A percentile compares a stretch with the other conserved stretches of the same genome.
Conservation (phyloP, 2,329 filamentous ascomycete species). For the Penicillium sclerotigenum region DNA sequence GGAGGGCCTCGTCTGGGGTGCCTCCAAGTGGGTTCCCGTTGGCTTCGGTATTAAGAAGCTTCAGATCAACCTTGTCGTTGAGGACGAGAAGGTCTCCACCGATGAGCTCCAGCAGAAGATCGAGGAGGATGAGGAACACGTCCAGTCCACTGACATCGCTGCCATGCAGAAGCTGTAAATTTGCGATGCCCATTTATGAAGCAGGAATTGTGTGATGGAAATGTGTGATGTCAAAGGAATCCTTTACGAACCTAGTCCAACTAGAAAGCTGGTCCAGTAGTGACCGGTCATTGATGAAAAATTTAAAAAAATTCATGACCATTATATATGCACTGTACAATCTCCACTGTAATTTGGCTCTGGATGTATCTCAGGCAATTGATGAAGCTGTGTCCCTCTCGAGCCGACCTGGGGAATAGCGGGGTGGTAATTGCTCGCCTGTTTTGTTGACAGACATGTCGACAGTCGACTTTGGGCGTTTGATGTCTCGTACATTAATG, state of each 20-base stretch:
- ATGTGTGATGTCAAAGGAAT: conserved; percentile 36
- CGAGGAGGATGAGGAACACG: conserved; percentile 83
- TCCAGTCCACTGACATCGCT: conserved; percentile 87
- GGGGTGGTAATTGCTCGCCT: not conserved
- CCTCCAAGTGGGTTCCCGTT: conserved; percentile 80
- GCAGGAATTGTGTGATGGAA: conserved; percentile 36
- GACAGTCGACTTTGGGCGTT: not conserved
- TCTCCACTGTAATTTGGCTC: not conserved
- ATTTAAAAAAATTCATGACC: conserved; percentile 28
- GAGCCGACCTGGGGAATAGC: no score
- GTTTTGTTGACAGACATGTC: not conserved
- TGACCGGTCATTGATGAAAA: conserved; percentile 34
- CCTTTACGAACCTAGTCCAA: conserved; percentile 37
- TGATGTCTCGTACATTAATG: not conserved
- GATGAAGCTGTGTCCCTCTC: not conserved
- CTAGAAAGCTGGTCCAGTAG: conserved; percentile 23
- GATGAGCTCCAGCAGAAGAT: conserved; percentile 86
- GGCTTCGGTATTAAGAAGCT: conserved; percentile 99
- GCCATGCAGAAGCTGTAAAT: conserved; percentile 90
- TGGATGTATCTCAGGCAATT: not conserved
- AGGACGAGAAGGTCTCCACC: conserved; percentile 92
- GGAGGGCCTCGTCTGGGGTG: conserved; percentile 96
- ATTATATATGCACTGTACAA: not conserved
- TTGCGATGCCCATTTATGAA: conserved; percentile 33
- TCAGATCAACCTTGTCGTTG: conserved; percentile 95